A percentile compares a stretch with the other conserved stretches of the same genome.
These are phyloP conservation scores for Tranzscheliella williamsii DNA, from an alignment of 1,284 basidiomycete species.

Conservation along the genomic window DNA sequence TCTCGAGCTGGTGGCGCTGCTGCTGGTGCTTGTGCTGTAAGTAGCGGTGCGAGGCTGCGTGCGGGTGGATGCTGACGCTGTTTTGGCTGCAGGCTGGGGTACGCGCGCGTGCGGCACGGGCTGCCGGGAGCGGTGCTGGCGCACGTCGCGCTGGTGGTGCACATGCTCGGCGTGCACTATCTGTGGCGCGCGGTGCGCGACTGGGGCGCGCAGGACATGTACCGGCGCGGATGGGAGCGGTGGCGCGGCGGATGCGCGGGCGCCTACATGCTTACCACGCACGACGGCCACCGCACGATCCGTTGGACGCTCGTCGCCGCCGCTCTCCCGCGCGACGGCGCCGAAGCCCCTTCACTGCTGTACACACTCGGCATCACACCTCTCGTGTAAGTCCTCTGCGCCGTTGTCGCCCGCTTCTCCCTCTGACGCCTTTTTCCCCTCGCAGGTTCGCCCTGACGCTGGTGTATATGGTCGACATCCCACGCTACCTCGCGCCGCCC, in stretches of 20 bases:
- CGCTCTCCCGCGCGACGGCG: constrained; percentile 1
- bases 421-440: neutral
- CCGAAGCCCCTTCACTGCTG: constrained; percentile 13
- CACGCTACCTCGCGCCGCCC: neutral
- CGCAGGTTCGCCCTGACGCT: neutral
- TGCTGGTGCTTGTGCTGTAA: constrained; percentile 15
- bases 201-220: constrained; percentile 10
- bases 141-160: neutral
- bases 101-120: constrained; percentile 2
- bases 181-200: constrained; percentile 25
- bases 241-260: neutral
- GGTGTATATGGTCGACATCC: constrained; percentile 2
- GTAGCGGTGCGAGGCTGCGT: neutral
- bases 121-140: constrained; percentile 4
- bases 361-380: constrained; percentile 23
- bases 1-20: constrained; percentile 8
- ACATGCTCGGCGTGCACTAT: constrained; percentile 15
- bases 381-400: constrained; percentile 16
- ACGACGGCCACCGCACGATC: too few species aligned
- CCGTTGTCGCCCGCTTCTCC: neutral
- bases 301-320: neutral
- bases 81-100: neutral
- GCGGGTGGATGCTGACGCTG: neutral
- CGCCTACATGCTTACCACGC: too few species aligned
- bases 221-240: constrained; percentile 1